Percentiles rank a stretch among this genome's conserved stretches.
Evolutionary conservation across 2,329 filamentous ascomycete genomes (phyloP).

Genomic region (Purpureocillium lavendulum): DNA sequence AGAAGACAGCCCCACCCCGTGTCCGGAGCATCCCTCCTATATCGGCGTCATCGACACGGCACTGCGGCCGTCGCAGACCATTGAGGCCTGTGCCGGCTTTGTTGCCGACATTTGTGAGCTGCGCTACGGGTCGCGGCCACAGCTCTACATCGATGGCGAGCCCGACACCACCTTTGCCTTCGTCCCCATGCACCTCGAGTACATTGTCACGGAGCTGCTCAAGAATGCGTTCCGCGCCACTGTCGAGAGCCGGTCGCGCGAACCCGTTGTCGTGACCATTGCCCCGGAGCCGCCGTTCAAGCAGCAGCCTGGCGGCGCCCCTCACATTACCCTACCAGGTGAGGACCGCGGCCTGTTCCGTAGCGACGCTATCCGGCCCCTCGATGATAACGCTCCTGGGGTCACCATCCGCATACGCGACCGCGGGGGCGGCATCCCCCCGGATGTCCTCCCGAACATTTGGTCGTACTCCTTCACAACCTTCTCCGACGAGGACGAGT

Average conservation of each 20-base stretch:
- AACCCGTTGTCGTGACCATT: constrained; percentile 88
- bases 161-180: constrained; percentile 85
- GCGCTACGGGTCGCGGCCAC: constrained; percentile 83
- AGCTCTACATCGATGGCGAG: constrained; percentile 74
- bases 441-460: constrained; percentile 75
- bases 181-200: constrained; percentile 92
- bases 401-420: constrained; percentile 95
- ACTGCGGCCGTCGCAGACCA: constrained; percentile 70
- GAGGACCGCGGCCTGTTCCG: constrained; percentile 31
- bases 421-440: constrained; percentile 85
- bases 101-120: constrained; percentile 96
- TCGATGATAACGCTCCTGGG: constrained; percentile 63
- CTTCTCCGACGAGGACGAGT: constrained; percentile 57
- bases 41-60: constrained; percentile 95
- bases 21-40: constrained; percentile 53
- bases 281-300: constrained; percentile 54
- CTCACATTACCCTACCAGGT: constrained; percentile 23
- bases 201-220: constrained; percentile 91
- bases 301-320: constrained; percentile 12
- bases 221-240: constrained; percentile 96
- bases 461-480: constrained; percentile 99
- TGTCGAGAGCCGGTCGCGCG: constrained; percentile 71
- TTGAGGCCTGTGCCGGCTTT: constrained; percentile 79
- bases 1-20: constrained; percentile 38
- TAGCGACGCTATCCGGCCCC: constrained; percentile 42